These are phyloP conservation scores for Suillus lakei DNA, from an alignment of 768 basidiomycete genomes.

Conservation along the genomic window DNA sequence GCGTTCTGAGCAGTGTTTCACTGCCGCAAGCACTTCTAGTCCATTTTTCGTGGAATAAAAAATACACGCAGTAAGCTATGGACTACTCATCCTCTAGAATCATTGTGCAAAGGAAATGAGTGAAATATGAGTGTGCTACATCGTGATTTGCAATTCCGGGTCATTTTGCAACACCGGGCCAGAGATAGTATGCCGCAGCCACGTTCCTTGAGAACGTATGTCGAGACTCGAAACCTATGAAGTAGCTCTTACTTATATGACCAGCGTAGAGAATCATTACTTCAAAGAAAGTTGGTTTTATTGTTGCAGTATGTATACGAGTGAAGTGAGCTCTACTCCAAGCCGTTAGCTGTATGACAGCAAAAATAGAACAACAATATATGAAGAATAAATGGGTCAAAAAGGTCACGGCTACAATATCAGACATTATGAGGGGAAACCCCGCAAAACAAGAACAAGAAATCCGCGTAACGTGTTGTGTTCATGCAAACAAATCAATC, in stretches of 20 bases:
- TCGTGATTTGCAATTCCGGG: no score
- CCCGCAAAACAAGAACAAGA: not conserved
- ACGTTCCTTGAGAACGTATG: not conserved
- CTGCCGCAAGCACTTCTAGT: no score
- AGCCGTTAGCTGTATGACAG: not conserved
- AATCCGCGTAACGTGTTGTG: not conserved
- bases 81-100: no score
- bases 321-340: not conserved
- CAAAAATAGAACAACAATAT: conserved; percentile 1
- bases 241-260: not conserved
- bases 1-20: no score
- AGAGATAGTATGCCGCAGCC: no score
- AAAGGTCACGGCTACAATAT: not conserved
- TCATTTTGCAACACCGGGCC: no score
- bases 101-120: no score
- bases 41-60: no score
- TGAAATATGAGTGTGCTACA: no score
- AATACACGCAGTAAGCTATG: no score
- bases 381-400: not conserved
- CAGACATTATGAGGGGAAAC: not conserved
- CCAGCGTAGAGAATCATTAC: not conserved
- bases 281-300: not conserved
- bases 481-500: conserved; percentile 9
- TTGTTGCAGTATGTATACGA: not conserved
- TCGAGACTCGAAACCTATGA: not conserved